Percentiles rank a stretch among this genome's conserved stretches.
These are phyloP conservation scores for Phylloporus scabripes DNA, from an alignment of 768 basidiomycete species.

Conservation along the genomic window DNA sequence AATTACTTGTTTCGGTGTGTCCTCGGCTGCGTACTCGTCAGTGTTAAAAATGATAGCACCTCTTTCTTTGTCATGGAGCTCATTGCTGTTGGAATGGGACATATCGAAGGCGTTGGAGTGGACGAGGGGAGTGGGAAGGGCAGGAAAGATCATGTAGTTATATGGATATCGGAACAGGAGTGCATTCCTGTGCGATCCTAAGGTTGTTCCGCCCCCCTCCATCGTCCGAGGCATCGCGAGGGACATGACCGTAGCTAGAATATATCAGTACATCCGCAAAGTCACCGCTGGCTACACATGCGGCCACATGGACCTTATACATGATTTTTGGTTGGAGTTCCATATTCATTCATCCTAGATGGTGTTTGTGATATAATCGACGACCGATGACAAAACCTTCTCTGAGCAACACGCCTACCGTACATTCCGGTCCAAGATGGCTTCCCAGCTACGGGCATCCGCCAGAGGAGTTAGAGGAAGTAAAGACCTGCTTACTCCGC, in stretches of 20 bases:
- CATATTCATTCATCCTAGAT: background rate
- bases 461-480: background rate
- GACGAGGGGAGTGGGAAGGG: background rate
- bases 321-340: too few species aligned
- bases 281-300: background rate
- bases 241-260: background rate
- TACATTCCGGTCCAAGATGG: constrained; percentile 8
- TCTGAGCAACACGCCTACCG: background rate
- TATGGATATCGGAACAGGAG: background rate
- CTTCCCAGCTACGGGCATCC: background rate
- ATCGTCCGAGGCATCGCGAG: background rate
- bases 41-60: background rate
- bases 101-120: background rate
- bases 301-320: too few species aligned
- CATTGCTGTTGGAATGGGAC: background rate
- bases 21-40: constrained; percentile 15
- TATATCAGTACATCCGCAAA: background rate
- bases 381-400: background rate
- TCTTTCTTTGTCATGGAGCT: constrained; percentile 21
- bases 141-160: background rate
- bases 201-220: background rate
- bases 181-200: background rate
- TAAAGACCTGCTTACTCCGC: constrained; percentile 6
- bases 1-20: constrained; percentile 25
- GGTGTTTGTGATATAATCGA: background rate